Base-by-base conservation (phyloP, 805 yeast species). In the Alloascoidea hylecoeti region DNA sequence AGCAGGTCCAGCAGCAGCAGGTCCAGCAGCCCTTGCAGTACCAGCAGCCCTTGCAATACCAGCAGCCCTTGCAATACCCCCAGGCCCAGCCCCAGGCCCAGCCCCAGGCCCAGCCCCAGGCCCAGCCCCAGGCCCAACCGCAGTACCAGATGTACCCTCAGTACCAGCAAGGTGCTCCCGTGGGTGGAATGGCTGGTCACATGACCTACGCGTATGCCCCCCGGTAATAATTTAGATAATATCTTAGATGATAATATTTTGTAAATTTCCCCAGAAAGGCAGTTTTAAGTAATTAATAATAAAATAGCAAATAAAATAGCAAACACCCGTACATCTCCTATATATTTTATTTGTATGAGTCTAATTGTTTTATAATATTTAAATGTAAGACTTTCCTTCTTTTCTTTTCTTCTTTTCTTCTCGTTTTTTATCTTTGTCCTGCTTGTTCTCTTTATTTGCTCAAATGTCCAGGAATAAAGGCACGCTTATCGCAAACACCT, bases 401-500 rank as follows among this genome's bases (percentile, higher is more conserved):
- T 23, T n/a, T 9, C 30, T 23, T 23, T 9, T 23, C 30, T 9
- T 9, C 30, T n/a, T 9, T n/a, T 23, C 30, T 23, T 23, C 30
- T 23, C 30, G 9, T n/a, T 23, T 23, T n/a, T 23, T 9, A 9
- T 23, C 30, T n/a, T 23, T n/a, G 13, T 23, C 30, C n/a, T n/a
- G n/a, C n/a, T n/a, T 23, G 13, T 23, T 23, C 30, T 23, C 30
- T 23, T 23, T n/a, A 9, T n/a, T 23, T 23, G 13, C 30, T n/a
- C 9, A 9, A 9, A 23, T n/a, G n/a, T 23, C 30, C 30, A 9
- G 30, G 30, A 23, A 9, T 9, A 9, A 23, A 23, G 13, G 30
- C 30, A 23, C 30, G 30, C 30, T 23, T 9, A n/a, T 23, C 30
- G 53, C 72, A 9, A 78, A 76, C 4, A 55, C 58, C 37, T 78